Evolutionary conservation across 495 filamentous ascomycete species (phyloP).

Genomic region (Podospora fimiseda): DNA sequence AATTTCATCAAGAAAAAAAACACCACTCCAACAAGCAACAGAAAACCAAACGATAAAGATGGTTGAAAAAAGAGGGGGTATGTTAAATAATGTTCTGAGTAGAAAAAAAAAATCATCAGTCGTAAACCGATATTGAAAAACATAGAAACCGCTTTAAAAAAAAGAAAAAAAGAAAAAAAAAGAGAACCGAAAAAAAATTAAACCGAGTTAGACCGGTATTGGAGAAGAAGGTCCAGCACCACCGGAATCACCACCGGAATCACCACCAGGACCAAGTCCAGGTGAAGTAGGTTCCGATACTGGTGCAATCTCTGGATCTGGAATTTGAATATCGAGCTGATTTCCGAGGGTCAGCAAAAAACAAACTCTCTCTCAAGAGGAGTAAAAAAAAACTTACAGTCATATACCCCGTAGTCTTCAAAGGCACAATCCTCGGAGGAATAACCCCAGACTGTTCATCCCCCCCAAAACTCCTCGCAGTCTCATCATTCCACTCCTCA

Average conservation of each 20-base stretch:
- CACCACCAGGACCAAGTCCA: no score
- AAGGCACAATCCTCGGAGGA: slow-evolving; percentile 62
- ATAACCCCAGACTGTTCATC: slow-evolving; percentile 45
- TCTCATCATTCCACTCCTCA: slow-evolving; percentile 70
- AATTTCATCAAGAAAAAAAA: no score
- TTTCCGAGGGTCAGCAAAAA: slow-evolving; percentile 8
- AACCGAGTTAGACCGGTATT: slow-evolving; percentile 5
- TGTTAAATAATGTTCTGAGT: neutral
- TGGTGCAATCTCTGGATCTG: slow-evolving; percentile 30
- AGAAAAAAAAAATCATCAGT: neutral
- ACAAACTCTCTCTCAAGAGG: no score
- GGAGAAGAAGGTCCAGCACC: slow-evolving; percentile 11
- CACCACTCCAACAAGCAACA: no score
- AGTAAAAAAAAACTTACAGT: slow-evolving; percentile 48
- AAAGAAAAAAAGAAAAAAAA: neutral
- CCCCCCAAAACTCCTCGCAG: slow-evolving; percentile 46
- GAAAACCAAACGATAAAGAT: no score
- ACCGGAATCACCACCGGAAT: no score
- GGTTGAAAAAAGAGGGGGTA: neutral
- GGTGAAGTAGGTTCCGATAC: slow-evolving; percentile 28
- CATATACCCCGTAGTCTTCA: slow-evolving; percentile 83
- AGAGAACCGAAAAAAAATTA: neutral
- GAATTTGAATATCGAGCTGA: slow-evolving; percentile 34
- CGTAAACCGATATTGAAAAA: neutral
- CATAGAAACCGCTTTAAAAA: no score